These are phyloP conservation scores for Fusarium continuum DNA, from an alignment of 2,329 filamentous ascomycete genomes.

Conservation along the genomic window DNA sequence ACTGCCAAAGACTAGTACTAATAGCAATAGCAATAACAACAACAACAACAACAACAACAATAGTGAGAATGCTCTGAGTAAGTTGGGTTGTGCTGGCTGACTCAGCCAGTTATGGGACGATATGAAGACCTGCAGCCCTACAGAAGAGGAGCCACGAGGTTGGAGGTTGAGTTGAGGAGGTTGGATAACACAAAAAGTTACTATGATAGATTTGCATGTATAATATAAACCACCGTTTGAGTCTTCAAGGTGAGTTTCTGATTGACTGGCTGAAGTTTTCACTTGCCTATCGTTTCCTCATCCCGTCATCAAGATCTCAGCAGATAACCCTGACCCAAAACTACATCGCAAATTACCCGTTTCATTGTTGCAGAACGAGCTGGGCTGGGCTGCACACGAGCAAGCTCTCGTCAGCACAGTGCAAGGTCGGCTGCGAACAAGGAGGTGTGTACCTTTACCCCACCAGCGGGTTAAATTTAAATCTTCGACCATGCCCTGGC, in stretches of 20 bases:
- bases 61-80: neutral
- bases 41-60: no score
- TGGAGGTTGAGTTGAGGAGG: neutral
- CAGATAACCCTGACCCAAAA: slow-evolving; percentile 16
- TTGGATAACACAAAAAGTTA: neutral
- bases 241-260: slow-evolving; percentile 15
- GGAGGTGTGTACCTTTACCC: slow-evolving; percentile 30
- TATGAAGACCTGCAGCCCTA: slow-evolving; percentile 22
- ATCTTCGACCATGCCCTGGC: slow-evolving; percentile 28
- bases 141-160: slow-evolving; percentile 5
- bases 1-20: neutral
- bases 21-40: no score
- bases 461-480: slow-evolving; percentile 43
- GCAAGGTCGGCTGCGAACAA: slow-evolving; percentile 8
- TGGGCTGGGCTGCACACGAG: slow-evolving; percentile 8
- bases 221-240: slow-evolving; percentile 6
- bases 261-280: slow-evolving; percentile 5
- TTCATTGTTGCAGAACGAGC: slow-evolving; percentile 5
- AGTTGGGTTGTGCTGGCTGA: neutral
- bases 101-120: slow-evolving; percentile 1
- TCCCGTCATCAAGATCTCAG: slow-evolving; percentile 26
- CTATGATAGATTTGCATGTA: slow-evolving; percentile 9
- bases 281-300: slow-evolving; percentile 30
- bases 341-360: slow-evolving; percentile 18
- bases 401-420: slow-evolving; percentile 34